A percentile compares a stretch with the other conserved stretches of the same genome.
Conservation (phyloP, 2,329 filamentous ascomycete species). For the Thielaviopsis populi region DNA sequence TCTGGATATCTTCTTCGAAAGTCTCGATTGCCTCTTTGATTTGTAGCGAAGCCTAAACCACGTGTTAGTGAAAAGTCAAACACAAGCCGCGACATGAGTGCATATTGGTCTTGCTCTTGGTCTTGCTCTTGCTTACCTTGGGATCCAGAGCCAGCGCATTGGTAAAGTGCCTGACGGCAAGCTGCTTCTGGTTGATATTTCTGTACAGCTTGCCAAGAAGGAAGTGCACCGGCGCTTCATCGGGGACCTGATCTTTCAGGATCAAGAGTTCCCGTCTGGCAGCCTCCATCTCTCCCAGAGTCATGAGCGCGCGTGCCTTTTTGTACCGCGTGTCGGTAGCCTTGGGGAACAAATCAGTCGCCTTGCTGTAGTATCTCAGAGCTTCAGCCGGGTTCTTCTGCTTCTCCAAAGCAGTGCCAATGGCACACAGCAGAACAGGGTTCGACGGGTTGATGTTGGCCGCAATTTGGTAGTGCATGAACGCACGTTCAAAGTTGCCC, state of each 20-base stretch:
- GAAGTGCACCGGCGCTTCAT: conserved; percentile 94
- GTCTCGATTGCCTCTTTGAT: conserved; percentile 96
- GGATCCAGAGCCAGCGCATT: conserved; percentile 91
- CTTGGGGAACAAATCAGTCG: conserved; percentile 65
- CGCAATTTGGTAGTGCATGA: conserved; percentile 79
- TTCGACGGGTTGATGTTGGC: conserved; percentile 87
- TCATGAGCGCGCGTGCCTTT: conserved; percentile 76
- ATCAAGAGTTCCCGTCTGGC: conserved; percentile 72
- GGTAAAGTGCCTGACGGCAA: conserved; percentile 86
- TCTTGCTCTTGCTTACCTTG: conserved; percentile 58
- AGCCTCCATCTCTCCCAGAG: conserved; percentile 51
- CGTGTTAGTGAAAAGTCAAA: not conserved
- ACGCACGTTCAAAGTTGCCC: conserved; percentile 79
- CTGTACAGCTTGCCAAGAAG: conserved; percentile 75
- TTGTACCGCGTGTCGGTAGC: conserved; percentile 80
- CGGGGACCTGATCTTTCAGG: conserved; percentile 80
- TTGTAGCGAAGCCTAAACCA: conserved; percentile 61
- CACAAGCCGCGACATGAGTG: no score
- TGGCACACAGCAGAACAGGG: conserved; percentile 79
- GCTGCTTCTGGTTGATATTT: conserved; percentile 53
- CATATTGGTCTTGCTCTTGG: no score
- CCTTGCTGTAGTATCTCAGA: conserved; percentile 65
- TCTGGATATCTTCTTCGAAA: conserved; percentile 63
- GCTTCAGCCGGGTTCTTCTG: conserved; percentile 69
- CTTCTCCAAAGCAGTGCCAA: conserved; percentile 79